These are phyloP conservation scores for Termitomyces sp. DNA, from an alignment of 768 basidiomycete species.

Conservation along the genomic window DNA sequence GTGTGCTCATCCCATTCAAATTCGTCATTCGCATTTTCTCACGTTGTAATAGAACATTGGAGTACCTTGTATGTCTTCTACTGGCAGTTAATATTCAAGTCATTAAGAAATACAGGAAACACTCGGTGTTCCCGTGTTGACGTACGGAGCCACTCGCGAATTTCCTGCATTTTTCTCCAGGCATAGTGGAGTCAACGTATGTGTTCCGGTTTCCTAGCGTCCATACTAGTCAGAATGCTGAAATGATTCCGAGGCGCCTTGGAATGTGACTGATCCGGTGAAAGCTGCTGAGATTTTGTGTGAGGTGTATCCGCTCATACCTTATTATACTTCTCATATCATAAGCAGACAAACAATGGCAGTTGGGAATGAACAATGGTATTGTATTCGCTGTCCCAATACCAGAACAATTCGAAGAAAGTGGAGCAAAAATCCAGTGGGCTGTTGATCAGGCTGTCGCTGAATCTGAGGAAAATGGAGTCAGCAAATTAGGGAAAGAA, in stretches of 20 bases:
- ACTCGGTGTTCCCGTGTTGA: conserved; percentile 85
- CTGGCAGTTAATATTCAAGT: not conserved
- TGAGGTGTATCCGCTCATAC: conserved; percentile 26
- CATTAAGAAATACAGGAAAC: conserved; percentile 62
- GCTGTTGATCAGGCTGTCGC: conserved; percentile 79
- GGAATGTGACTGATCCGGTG: conserved; percentile 58
- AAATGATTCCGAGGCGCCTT: conserved; percentile 58
- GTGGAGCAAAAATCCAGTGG: conserved; percentile 65
- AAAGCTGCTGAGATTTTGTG: conserved; percentile 73
- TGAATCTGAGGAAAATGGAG: conserved; percentile 78
- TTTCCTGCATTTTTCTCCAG: conserved; percentile 96
- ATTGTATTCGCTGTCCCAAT: conserved; percentile 88
- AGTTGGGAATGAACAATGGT: conserved; percentile 71
- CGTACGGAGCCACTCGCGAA: conserved; percentile 67
- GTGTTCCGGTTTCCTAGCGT: conserved; percentile 5
- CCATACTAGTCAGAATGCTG: not conserved
- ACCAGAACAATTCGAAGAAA: conserved; percentile 63
- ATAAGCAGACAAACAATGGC: conserved; percentile 55
- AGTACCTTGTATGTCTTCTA: conserved; percentile 57
- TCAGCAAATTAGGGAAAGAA: conserved; percentile 79
- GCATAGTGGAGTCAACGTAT: conserved; percentile 73
- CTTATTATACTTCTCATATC: not conserved
- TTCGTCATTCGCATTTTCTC: not conserved
- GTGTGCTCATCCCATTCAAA: conserved; percentile 25
- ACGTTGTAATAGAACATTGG: conserved; percentile 54